These are phyloP conservation scores for Fusarium sterilihyphosum DNA, from an alignment of 2,329 filamentous ascomycete genomes.

Conservation along the genomic window DNA sequence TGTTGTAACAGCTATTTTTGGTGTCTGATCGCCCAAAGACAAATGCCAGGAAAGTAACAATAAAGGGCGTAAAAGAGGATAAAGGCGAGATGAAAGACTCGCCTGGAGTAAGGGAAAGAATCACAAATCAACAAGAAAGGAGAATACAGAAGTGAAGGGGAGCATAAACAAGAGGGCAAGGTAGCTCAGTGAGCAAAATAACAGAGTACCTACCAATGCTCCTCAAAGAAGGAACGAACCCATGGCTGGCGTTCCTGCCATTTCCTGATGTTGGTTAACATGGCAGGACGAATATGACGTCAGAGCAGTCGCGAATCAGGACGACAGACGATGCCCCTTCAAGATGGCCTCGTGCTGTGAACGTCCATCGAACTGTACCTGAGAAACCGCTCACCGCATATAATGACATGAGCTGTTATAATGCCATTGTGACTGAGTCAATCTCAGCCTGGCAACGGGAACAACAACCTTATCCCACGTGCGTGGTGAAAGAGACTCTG, in stretches of 20 bases:
- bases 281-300: slow-evolving; percentile 13
- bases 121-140: background rate
- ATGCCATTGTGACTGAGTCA: background rate
- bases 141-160: background rate
- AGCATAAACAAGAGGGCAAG: background rate
- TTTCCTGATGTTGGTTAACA: background rate
- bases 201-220: background rate
- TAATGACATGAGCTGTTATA: background rate
- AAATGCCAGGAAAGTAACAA: slow-evolving; percentile 8
- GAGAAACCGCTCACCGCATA: background rate
- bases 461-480: background rate
- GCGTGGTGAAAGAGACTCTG: background rate
- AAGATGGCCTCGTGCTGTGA: background rate
- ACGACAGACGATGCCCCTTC: background rate
- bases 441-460: background rate
- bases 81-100: background rate
- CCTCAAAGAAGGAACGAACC: background rate
- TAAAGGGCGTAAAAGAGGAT: background rate
- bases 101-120: slow-evolving; percentile 5
- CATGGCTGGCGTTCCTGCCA: slow-evolving; percentile 4
- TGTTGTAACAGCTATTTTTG: slow-evolving; percentile 25
- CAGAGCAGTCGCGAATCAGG: background rate
- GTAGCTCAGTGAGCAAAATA: background rate
- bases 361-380: background rate
- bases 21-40: slow-evolving; percentile 9